Percentiles rank a stretch among this genome's conserved stretches.
phyloP scores from a whole-genome alignment of 225 moss, liverwort and hornwort genomes.

The Antitrichia curtipendula region DNA sequence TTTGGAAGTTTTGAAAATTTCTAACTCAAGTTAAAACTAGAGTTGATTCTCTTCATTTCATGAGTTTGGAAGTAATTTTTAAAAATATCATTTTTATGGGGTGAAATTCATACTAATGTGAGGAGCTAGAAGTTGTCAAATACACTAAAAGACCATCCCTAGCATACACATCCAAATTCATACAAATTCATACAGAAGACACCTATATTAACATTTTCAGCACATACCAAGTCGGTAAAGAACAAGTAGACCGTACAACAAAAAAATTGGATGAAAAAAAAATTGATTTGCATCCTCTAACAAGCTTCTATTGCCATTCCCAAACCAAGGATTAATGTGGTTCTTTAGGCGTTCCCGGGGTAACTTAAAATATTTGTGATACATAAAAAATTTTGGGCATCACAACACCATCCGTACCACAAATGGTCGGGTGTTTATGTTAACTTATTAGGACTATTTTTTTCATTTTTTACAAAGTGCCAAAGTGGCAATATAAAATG shows the following conservation, averaged over 20 bases:
- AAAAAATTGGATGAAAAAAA: background rate
- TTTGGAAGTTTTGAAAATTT: no score
- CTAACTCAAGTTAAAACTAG: no score
- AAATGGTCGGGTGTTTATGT: no score
- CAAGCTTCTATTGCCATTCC: background rate
- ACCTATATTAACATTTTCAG: background rate
- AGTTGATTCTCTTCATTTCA: background rate
- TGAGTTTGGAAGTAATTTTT: no score
- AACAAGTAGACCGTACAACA: background rate
- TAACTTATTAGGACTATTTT: no score
- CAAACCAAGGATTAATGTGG: background rate
- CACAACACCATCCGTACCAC: background rate
- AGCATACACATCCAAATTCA: background rate
- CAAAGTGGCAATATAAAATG: no score
- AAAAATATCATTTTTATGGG: background rate
- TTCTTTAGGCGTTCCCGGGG: fast-evolving
- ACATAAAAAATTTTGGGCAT: background rate
- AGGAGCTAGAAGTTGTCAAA: background rate
- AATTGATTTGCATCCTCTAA: background rate
- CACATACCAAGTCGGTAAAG: background rate
- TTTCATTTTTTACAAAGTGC: no score
- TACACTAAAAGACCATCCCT: fast-evolving
- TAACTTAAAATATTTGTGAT: background rate
- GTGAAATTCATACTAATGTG: background rate
- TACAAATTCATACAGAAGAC: background rate